These are phyloP conservation scores for Torrubiellomyces zombiae DNA, from an alignment of 2,329 filamentous ascomycete species.

Conservation along the genomic window DNA sequence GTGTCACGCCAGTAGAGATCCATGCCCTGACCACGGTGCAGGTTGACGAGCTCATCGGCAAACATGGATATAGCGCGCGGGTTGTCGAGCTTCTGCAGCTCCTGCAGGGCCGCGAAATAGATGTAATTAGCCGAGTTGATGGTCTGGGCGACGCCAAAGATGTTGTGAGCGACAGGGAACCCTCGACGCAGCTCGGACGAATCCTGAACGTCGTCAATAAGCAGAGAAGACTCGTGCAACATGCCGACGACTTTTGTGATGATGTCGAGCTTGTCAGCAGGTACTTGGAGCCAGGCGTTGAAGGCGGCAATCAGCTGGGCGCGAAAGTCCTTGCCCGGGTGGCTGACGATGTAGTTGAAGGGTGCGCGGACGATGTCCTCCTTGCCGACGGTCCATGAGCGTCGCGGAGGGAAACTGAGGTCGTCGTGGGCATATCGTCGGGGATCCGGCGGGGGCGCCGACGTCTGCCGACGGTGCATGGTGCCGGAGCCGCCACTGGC, in stretches of 20 bases:
- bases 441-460: conserved; percentile 28
- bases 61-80: conserved; percentile 53
- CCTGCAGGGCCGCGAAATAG: conserved; percentile 65
- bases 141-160: conserved; percentile 74
- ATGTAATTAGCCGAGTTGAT: conserved; percentile 87
- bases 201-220: conserved; percentile 83
- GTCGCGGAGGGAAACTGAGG: conserved; percentile 31
- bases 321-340: conserved; percentile 75
- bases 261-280: conserved; percentile 48
- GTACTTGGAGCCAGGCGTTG: conserved; percentile 65
- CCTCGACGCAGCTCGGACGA: conserved; percentile 60
- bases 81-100: conserved; percentile 55
- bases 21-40: conserved; percentile 80
- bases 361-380: conserved; percentile 63
- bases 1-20: conserved; percentile 83
- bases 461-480: conserved; percentile 14
- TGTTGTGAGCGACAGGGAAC: conserved; percentile 65
- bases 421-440: conserved; percentile 37
- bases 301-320: conserved; percentile 66
- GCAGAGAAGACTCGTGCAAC: conserved; percentile 69
- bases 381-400: conserved; percentile 55
- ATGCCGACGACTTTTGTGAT: conserved; percentile 71
- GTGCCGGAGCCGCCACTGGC: conserved; percentile 3
- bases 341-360: conserved; percentile 62
- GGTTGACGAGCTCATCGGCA: conserved; percentile 66